A percentile compares a stretch with the other conserved stretches of the same genome.
These are phyloP conservation scores for Henckelia pumila DNA, from an alignment of 257 asterid genomes.

Conservation along the genomic window DNA sequence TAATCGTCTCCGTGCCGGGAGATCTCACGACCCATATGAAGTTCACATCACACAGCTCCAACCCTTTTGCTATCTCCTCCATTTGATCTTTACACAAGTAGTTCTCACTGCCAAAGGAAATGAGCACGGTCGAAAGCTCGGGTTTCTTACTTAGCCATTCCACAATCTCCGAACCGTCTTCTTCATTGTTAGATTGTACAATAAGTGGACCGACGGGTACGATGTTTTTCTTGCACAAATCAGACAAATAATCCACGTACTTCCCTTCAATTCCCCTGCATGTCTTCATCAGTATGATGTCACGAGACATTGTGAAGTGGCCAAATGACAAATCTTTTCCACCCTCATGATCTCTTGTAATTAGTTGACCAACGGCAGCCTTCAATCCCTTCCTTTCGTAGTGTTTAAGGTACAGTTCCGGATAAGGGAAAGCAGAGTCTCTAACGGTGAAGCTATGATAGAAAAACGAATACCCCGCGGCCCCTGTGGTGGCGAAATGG, in stretches of 20 bases:
- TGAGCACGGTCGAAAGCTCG: no score
- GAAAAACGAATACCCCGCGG: conserved; percentile 11
- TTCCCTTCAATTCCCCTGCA: conserved; percentile 31
- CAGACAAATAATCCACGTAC: conserved; percentile 34
- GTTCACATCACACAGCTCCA: no score
- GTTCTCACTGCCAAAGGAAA: no score
- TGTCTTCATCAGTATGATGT: conserved; percentile 31
- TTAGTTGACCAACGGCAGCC: not conserved
- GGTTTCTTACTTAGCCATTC: no score
- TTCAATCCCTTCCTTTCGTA: conserved; percentile 15
- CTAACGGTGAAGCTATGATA: conserved; percentile 19
- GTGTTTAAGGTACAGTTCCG: conserved; percentile 3
- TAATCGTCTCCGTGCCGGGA: no score
- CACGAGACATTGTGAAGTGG: conserved; percentile 27
- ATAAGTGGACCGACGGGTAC: conserved; percentile 38
- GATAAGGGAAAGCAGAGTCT: conserved; percentile 20
- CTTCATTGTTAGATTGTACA: not conserved
- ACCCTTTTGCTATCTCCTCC: no score
- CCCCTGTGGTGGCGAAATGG: conserved; percentile 20
- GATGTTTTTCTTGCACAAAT: conserved; percentile 20
- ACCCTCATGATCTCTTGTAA: not conserved
- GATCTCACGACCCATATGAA: no score
- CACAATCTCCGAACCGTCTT: conserved; percentile 19
- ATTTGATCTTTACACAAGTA: no score
- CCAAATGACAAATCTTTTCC: conserved; percentile 21